phyloP scores from a whole-genome alignment of 2,329 filamentous ascomycete species.

The Bipolaris sorokiniana region DNA sequence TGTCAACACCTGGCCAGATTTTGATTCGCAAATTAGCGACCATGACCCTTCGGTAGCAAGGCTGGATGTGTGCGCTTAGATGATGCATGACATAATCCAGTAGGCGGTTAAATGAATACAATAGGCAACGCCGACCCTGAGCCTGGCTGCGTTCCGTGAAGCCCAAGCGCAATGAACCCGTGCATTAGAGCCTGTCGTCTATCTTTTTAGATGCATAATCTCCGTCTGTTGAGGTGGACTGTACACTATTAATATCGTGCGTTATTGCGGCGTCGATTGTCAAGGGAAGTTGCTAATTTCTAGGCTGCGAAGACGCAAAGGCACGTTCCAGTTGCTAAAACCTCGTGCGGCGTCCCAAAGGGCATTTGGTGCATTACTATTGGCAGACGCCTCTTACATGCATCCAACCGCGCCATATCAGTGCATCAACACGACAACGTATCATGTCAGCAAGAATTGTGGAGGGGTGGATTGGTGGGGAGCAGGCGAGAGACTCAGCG shows the following conservation, averaged over 20 bases:
- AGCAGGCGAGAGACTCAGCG: slow-evolving; percentile 1
- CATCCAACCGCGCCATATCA: slow-evolving; percentile 9
- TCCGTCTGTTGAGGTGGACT: slow-evolving; percentile 11
- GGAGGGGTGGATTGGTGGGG: not conserved
- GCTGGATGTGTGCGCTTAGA: slow-evolving; percentile 63
- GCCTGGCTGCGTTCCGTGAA: not conserved
- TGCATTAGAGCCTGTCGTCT: slow-evolving; percentile 1
- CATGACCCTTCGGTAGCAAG: slow-evolving; percentile 72
- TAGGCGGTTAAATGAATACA: slow-evolving; percentile 11
- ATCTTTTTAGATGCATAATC: not conserved
- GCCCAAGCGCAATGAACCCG: not conserved
- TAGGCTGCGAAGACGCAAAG: not conserved
- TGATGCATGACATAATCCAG: slow-evolving; percentile 1
- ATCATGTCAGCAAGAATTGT: slow-evolving; percentile 13
- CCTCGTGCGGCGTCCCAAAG: not conserved
- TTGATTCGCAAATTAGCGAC: slow-evolving; percentile 65
- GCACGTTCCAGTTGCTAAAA: slow-evolving; percentile 9
- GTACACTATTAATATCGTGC: slow-evolving; percentile 9
- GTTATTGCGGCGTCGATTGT: slow-evolving; percentile 22
- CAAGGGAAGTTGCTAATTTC: slow-evolving; percentile 1
- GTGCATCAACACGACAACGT: slow-evolving; percentile 15
- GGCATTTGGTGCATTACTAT: slow-evolving; percentile 1
- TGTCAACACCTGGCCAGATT: slow-evolving; percentile 71
- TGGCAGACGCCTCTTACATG: slow-evolving; percentile 11
- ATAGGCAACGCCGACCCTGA: slow-evolving; percentile 1